These are phyloP conservation scores for Plantago elongata DNA, from an alignment of 257 asterid species.

Conservation along the genomic window DNA sequence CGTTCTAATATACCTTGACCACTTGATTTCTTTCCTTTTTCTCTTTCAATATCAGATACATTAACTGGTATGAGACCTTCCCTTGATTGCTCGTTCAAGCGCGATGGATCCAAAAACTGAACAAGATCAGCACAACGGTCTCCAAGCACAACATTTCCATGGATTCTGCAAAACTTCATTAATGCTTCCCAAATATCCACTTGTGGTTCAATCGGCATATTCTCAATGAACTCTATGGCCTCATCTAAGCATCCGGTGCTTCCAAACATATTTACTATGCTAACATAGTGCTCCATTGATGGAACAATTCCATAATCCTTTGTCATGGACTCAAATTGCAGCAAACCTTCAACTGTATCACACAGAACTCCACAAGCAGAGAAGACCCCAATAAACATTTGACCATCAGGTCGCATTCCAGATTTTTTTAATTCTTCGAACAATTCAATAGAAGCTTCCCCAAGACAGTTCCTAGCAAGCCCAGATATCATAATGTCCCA, in stretches of 20 bases:
- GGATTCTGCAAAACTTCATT: slow-evolving; percentile 64
- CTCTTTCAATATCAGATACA: slow-evolving; percentile 45
- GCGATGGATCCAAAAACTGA: slow-evolving; percentile 51
- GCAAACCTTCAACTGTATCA: slow-evolving; percentile 61
- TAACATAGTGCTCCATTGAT: slow-evolving; percentile 62
- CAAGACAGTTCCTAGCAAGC: slow-evolving; percentile 60
- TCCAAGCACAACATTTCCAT: slow-evolving; percentile 70
- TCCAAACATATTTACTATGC: slow-evolving; percentile 70
- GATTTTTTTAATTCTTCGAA: slow-evolving; percentile 60
- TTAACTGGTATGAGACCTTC: slow-evolving; percentile 55
- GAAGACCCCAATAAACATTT: slow-evolving; percentile 60
- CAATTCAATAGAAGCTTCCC: slow-evolving; percentile 63
- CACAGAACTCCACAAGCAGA: slow-evolving; percentile 54
- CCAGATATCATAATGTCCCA: slow-evolving; percentile 82
- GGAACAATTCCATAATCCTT: slow-evolving; percentile 59
- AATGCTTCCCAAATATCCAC: slow-evolving; percentile 61
- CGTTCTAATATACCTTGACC: slow-evolving; percentile 49
- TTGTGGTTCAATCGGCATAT: slow-evolving; percentile 54
- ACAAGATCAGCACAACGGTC: slow-evolving; percentile 67
- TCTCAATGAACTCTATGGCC: slow-evolving; percentile 72
- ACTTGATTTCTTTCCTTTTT: slow-evolving; percentile 43
- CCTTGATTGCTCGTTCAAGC: slow-evolving; percentile 58
- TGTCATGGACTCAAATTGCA: slow-evolving; percentile 70
- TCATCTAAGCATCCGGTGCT: slow-evolving; percentile 65
- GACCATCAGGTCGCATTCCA: slow-evolving; percentile 67